These are phyloP conservation scores for Ceratobasidium sp. DNA, from an alignment of 1,284 basidiomycete species.

Conservation along the genomic window DNA sequence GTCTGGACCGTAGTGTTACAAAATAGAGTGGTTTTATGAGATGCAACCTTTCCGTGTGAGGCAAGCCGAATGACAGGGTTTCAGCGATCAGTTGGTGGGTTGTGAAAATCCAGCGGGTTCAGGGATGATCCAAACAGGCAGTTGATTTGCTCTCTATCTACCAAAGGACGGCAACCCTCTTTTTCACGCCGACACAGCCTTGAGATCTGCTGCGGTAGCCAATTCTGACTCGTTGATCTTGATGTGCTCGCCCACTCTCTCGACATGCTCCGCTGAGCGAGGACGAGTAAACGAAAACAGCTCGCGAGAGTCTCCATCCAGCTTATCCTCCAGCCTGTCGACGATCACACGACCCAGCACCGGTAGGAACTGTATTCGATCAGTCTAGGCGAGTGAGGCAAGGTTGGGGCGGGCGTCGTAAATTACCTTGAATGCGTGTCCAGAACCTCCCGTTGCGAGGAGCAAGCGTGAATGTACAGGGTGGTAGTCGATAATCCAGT, in stretches of 20 bases:
- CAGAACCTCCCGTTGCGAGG: constrained; percentile 80
- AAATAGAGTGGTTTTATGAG: constrained; percentile 17
- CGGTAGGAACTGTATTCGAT: constrained; percentile 74
- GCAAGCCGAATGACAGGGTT: too few relatives aligned
- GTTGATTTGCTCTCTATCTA: constrained; percentile 1
- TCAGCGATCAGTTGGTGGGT: too few relatives aligned
- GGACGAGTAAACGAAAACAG: constrained; percentile 67
- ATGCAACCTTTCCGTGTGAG: not conserved
- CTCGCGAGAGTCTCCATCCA: constrained; percentile 62
- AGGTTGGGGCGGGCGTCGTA: not conserved
- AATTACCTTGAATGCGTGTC: constrained; percentile 83
- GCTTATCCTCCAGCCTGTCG: constrained; percentile 72
- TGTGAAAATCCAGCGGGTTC: too few relatives aligned
- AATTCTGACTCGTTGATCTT: constrained; percentile 18
- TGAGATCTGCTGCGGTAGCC: constrained; percentile 4
- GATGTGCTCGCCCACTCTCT: constrained; percentile 27
- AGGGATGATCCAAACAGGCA: not conserved
- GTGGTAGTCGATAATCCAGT: constrained; percentile 81
- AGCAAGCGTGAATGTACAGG: constrained; percentile 68
- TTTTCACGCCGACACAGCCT: not conserved
- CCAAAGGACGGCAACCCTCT: not conserved
- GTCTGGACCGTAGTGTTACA: constrained; percentile 42
- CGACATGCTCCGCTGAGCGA: constrained; percentile 37
- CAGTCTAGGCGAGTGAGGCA: constrained; percentile 2
- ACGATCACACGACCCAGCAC: constrained; percentile 80